Evolutionary conservation across 306 rosid genomes (phyloP), one percentile per base, ranked within the genome.

Genomic region (Sphenostylis stenocarpa): DNA sequence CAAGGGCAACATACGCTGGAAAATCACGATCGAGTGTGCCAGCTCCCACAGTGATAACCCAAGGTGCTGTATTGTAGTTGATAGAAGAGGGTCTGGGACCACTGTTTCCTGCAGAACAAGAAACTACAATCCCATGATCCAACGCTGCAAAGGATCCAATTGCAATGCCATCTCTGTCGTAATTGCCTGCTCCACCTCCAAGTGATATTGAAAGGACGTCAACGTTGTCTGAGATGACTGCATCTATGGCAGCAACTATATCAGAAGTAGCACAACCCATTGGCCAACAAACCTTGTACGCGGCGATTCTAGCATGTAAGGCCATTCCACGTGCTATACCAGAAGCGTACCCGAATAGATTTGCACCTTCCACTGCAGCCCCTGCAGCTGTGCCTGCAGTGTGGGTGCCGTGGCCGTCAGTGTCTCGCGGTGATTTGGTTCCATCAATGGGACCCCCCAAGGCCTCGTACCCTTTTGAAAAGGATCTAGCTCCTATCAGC

Each of bases 331-430:
- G 49, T 3, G 49, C 49, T 44, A 1, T 44, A 3, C 49, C 49
- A 1, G 48, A 5, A 34, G 97, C 98, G 44, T 70, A 89, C 17
- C 93, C 96, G 1, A 88, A 76, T 0, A 93, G 55, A 75, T 47
- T 87, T 0, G 93, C 93, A 9, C 80, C 84, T 12, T 38, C 33
- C 17, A 89, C 97, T 0, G 43, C 51, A 2, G 97, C 89, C 0
- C 98, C 98, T 0, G 90, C 92, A 0, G 89, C 90, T 2, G 92
- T 93, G 71, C 82, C 81, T 2, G 98, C 78, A 7, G 98, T 93
- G 77, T 93, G 98, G 19, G 90, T 89, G 9, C 96, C 98, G 6
- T 93, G 98, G 73, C 98, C 98, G 8, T 85, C 86, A 52, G 62
- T 83, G 67, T 93, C 97, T 29, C 97, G 82, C 1, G 98, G 92